phyloP scores from a whole-genome alignment of 164 flowering plant genomes.

The Saururus chinensis region DNA sequence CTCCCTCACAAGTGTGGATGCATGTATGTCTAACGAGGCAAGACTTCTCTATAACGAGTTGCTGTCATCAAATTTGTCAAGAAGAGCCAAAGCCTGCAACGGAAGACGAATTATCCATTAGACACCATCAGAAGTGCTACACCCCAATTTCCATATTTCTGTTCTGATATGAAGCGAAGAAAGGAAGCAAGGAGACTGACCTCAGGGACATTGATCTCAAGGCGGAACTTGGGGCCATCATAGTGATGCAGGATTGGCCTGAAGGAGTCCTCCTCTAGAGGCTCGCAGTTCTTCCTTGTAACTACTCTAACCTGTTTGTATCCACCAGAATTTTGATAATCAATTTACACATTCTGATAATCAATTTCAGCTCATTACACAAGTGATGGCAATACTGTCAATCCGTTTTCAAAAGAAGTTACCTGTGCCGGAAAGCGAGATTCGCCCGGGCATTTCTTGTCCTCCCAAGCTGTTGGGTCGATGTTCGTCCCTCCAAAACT shows the following conservation, averaged over 20 bases:
- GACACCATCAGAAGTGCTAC: background rate
- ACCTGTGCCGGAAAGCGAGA: conserved; percentile 99
- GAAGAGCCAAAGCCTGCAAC: conserved; percentile 51
- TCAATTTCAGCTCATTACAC: background rate
- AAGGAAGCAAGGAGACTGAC: conserved; percentile 16
- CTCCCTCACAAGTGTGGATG: background rate
- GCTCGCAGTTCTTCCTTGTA: conserved; percentile 66
- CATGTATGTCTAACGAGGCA: background rate
- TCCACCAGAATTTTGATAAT: background rate
- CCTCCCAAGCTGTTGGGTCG: conserved; percentile 93
- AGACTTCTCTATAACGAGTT: conserved; percentile 1
- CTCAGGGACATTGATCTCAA: conserved; percentile 85
- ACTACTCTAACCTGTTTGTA: conserved; percentile 52
- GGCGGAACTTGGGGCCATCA: conserved; percentile 98
- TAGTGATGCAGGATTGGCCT: conserved; percentile 97
- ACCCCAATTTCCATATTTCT: background rate
- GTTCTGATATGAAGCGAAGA: background rate
- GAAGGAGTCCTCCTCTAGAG: conserved; percentile 91
- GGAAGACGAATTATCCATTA: background rate
- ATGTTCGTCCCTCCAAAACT: conserved; percentile 94
- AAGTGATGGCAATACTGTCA: background rate
- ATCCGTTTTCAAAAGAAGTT: background rate
- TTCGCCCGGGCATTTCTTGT: conserved; percentile 81
- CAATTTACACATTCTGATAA: background rate
- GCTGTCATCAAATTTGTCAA: conserved; percentile 43